Percentiles rank a stretch among this genome's conserved stretches.
Conservation (phyloP, 1,284 basidiomycete species). For the Afroboletus lepidellus region DNA sequence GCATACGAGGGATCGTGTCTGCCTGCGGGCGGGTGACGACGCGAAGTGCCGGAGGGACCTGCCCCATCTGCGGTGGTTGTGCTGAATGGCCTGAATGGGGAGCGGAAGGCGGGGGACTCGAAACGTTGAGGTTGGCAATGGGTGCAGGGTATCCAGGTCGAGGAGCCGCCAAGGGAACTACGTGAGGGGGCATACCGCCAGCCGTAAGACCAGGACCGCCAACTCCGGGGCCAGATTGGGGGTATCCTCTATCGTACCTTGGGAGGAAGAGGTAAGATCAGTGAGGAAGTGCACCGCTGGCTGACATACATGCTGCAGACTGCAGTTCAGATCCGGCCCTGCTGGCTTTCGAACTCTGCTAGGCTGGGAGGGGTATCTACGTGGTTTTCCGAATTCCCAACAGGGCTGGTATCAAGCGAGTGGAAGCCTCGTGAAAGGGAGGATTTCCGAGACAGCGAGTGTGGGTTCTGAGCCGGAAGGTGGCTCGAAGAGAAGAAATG, state of each 20-base stretch:
- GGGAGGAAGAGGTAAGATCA: conserved; percentile 7
- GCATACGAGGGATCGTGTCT: conserved; percentile 27
- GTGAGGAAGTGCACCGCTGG: background rate
- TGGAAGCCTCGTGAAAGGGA: conserved; percentile 30
- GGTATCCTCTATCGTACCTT: conserved; percentile 65
- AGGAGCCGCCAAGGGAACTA: conserved; percentile 61
- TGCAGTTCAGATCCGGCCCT: conserved; percentile 42
- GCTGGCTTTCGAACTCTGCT: conserved; percentile 36
- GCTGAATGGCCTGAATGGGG: conserved; percentile 36
- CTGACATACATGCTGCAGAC: conserved; percentile 64
- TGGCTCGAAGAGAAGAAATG: conserved; percentile 12
- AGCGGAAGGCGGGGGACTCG: conserved; percentile 45
- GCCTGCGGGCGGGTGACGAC: conserved; percentile 24
- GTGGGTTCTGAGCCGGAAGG: conserved; percentile 10
- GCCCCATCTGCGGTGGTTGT: conserved; percentile 41
- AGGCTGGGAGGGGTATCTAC: conserved; percentile 35
- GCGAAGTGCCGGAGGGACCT: conserved; percentile 37
- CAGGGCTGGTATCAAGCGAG: conserved; percentile 39
- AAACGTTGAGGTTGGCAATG: conserved; percentile 59
- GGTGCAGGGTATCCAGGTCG: conserved; percentile 71
- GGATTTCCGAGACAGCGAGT: conserved; percentile 26
- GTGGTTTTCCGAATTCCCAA: conserved; percentile 56
- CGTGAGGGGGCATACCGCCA: conserved; percentile 36
- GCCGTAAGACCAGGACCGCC: conserved; percentile 54
- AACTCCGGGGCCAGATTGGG: conserved; percentile 52